Conservation (phyloP, 768 basidiomycete genomes). For the Cystofilobasidium capitatum region DNA sequence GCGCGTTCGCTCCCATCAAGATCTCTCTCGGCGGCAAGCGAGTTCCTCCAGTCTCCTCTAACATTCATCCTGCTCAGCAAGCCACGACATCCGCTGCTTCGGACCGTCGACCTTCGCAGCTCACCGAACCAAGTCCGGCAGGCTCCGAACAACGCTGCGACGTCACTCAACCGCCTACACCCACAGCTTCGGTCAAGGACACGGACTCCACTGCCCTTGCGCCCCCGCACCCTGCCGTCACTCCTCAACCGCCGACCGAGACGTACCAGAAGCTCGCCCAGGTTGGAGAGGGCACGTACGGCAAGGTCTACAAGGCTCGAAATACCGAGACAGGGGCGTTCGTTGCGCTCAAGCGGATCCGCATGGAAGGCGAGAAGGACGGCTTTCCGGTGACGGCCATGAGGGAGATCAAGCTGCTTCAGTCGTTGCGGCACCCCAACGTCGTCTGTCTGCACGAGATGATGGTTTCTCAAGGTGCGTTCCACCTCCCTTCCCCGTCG, state of each 20-base stretch:
- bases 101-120: too few relatives aligned
- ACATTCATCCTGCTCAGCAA: too few relatives aligned
- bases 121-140: too few relatives aligned
- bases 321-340: constrained; percentile 64
- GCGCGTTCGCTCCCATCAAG: background rate
- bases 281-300: constrained; percentile 97
- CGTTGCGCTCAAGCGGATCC: constrained; percentile 89
- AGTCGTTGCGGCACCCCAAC: constrained; percentile 80
- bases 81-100: background rate
- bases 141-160: too few relatives aligned
- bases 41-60: too few relatives aligned
- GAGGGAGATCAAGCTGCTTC: constrained; percentile 95
- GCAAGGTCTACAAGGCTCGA: constrained; percentile 92
- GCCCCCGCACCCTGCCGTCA: background rate
- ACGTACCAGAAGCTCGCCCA: constrained; percentile 75
- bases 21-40: background rate
- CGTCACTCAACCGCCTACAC: too few relatives aligned
- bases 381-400: constrained; percentile 98
- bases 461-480: constrained; percentile 92
- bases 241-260: constrained; percentile 19
- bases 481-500: background rate
- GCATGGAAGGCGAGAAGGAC: constrained; percentile 95
- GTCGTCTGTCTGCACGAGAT: constrained; percentile 86
- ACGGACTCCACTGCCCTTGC: too few relatives aligned
- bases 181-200: too few relatives aligned